Conservation (phyloP, 495 filamentous ascomycete species). For the Penicillium bialowiezense region DNA sequence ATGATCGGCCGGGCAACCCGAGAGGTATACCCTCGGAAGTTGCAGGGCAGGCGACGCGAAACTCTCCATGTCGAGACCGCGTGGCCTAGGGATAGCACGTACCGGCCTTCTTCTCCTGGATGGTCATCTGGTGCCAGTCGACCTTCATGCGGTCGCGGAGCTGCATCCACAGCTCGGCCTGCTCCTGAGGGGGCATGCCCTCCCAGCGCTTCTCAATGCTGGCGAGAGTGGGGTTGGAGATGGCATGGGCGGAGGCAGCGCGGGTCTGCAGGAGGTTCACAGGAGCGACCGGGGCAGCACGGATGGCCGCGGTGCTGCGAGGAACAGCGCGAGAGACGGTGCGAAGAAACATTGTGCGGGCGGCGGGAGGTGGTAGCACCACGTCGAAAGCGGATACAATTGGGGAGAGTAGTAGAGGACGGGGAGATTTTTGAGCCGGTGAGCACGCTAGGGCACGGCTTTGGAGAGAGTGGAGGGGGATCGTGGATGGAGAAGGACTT, state of each 20-base stretch:
- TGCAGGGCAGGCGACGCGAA: conserved; percentile 9
- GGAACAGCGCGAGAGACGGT: conserved; percentile 43
- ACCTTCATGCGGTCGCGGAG: conserved; percentile 97
- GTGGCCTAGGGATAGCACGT: conserved; percentile 42
- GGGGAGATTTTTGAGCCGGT: conserved; percentile 20
- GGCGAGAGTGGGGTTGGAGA: conserved; percentile 94
- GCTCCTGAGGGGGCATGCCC: conserved; percentile 92
- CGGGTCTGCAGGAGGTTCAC: conserved; percentile 56
- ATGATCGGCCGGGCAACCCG: not conserved
- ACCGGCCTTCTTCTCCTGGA: conserved; percentile 99
- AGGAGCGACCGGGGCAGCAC: conserved; percentile 38
- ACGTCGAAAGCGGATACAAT: conserved; percentile 34
- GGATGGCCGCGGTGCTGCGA: conserved; percentile 46
- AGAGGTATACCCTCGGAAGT: conserved; percentile 19
- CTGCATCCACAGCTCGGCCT: conserved; percentile 98
- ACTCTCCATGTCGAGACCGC: not conserved
- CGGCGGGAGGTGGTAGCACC: conserved; percentile 31
- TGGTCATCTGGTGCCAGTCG: conserved; percentile 89
- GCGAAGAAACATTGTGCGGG: conserved; percentile 49
- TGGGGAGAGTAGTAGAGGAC: conserved; percentile 18
- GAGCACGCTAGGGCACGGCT: conserved; percentile 22
- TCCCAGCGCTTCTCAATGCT: conserved; percentile 99
- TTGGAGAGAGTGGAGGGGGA: conserved; percentile 36
- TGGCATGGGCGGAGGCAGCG: conserved; percentile 74
- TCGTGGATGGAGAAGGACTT: conserved; percentile 33